phyloP scores from a whole-genome alignment of 176 grass and related monocot species.

The Carex myosuroides region DNA sequence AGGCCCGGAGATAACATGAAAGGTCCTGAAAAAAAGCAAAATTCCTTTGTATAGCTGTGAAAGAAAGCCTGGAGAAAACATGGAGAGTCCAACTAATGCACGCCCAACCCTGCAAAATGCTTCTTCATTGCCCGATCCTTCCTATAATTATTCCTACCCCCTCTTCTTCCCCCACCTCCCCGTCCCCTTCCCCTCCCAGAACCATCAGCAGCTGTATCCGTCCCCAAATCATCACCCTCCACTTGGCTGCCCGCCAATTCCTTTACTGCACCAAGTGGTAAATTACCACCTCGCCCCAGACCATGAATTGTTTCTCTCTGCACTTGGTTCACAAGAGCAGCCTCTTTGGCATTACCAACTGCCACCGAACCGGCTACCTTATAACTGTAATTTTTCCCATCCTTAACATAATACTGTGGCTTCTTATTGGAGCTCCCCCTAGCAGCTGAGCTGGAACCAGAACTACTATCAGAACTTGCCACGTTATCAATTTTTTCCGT shows the following conservation, averaged over 20 bases:
- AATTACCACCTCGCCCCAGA: conserved; percentile 86
- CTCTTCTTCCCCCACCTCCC: conserved; percentile 34
- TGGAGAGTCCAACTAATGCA: conserved; percentile 21
- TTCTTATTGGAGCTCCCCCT: conserved; percentile 80
- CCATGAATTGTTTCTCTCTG: conserved; percentile 81
- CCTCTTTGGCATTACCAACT: conserved; percentile 68
- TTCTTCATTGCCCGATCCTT: conserved; percentile 72
- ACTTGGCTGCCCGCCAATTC: conserved; percentile 16
- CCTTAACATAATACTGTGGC: conserved; percentile 86
- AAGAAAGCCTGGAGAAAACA: background rate
- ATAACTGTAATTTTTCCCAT: conserved; percentile 98
- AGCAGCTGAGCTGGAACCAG: conserved; percentile 28
- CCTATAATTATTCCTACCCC: conserved; percentile 47
- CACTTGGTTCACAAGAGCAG: conserved; percentile 37
- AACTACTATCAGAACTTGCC: conserved; percentile 32
- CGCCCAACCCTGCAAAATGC: conserved; percentile 58
- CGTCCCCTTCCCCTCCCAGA: conserved; percentile 35
- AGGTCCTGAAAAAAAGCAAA: background rate
- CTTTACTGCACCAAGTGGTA: conserved; percentile 55
- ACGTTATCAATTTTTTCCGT: conserved; percentile 41
- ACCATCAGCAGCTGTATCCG: background rate
- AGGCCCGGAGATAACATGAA: background rate
- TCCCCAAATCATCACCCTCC: conserved; percentile 33
- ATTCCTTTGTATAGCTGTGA: background rate
- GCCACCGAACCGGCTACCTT: conserved; percentile 81